phyloP scores from a whole-genome alignment of 176 grass and related monocot genomes.

The Aegilops umbellulata region DNA sequence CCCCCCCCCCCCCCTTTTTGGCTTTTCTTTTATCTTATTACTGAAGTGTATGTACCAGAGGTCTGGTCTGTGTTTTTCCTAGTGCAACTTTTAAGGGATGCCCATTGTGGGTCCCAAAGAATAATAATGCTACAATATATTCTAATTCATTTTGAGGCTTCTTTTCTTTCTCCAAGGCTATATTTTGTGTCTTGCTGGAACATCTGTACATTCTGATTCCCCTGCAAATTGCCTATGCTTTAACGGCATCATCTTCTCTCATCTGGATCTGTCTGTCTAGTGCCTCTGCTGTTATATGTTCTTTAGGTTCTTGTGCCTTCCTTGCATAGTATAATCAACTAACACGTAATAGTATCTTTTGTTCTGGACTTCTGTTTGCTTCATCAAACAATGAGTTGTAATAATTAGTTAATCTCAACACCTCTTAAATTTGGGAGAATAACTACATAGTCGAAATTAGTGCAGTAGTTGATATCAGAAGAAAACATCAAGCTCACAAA shows the following conservation, averaged over 20 bases:
- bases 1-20: not conserved
- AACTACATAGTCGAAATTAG: not conserved
- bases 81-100: conserved; percentile 55
- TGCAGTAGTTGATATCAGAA: not conserved
- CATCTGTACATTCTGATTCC: conserved; percentile 44
- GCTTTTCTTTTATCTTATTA: conserved; percentile 47
- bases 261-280: conserved; percentile 21
- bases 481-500: not conserved
- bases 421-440: not conserved
- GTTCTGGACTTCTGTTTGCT: not conserved
- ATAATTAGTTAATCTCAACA: no score
- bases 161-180: not conserved
- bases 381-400: not conserved
- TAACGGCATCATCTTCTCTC: not conserved
- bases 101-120: conserved; percentile 32
- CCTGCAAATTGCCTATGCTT: conserved; percentile 23
- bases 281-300: not conserved
- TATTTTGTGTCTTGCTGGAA: conserved; percentile 8
- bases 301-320: conserved; percentile 1
- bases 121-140: conserved; percentile 58
- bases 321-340: conserved; percentile 11
- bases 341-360: not conserved
- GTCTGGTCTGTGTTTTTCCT: conserved; percentile 63
- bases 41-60: conserved; percentile 69
- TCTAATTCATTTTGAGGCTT: conserved; percentile 46